Conservation (phyloP, 306 rosid genomes). For the Medicago truncatula region MtrunA17r5.0-ANR NC_053044.1:34568501-34569000, state of each 20-base stretch:
- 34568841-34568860: neutral
- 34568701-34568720: neutral
- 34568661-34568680: slow-evolving; percentile 64
- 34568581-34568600: slow-evolving; percentile 61
- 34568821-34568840: neutral
- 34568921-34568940: too few relatives aligned
- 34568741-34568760: too few relatives aligned
- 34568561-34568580: slow-evolving; percentile 57
- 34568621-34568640: slow-evolving; percentile 55
- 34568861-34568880: neutral
- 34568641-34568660: slow-evolving; percentile 47
- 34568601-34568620: slow-evolving; percentile 55
- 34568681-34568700: slow-evolving; percentile 47
- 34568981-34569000: neutral
- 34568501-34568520: slow-evolving; percentile 61
- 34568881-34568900: neutral
- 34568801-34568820: too few relatives aligned
- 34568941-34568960: neutral
- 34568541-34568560: slow-evolving; percentile 50
- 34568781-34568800: too few relatives aligned
- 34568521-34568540: slow-evolving; percentile 44
- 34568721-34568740: too few relatives aligned
- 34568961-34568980: too few relatives aligned
- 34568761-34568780: too few relatives aligned
- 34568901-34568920: too few relatives aligned